A percentile compares a stretch with the other conserved stretches of the same genome.
Evolutionary conservation across 2,329 filamentous ascomycete genomes (phyloP).

Genomic region (Fusarium continuum): DNA sequence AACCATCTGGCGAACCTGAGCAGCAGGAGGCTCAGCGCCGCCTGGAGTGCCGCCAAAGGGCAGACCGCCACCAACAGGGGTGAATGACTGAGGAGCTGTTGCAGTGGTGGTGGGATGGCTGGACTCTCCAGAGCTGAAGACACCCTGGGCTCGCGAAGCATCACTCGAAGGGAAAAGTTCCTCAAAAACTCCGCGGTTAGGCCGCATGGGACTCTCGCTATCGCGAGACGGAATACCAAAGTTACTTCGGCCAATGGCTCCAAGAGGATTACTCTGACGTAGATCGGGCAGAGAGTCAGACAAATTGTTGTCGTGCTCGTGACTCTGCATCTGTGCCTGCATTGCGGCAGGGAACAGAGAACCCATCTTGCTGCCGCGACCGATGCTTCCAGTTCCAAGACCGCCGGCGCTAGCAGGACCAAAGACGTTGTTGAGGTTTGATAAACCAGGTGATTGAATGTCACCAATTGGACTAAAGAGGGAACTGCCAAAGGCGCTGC

Average conservation of each 20-base stretch:
- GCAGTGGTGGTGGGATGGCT: constrained; percentile 48
- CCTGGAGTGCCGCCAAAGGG: constrained; percentile 51
- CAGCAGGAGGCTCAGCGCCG: constrained; percentile 62
- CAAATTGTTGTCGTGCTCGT: constrained; percentile 71
- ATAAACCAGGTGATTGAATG: constrained; percentile 77
- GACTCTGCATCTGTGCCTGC: constrained; percentile 87
- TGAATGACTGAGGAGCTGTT: constrained; percentile 49
- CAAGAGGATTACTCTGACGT: constrained; percentile 69
- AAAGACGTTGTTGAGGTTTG: constrained; percentile 75
- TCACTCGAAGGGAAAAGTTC: constrained; percentile 59
- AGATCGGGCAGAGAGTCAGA: constrained; percentile 67
- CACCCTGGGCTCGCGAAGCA: constrained; percentile 45
- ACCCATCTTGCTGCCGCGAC: constrained; percentile 82
- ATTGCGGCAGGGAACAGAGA: constrained; percentile 88
- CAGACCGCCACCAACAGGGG: constrained; percentile 48
- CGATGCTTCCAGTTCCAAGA: constrained; percentile 70
- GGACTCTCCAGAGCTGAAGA: constrained; percentile 52
- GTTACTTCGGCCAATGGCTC: constrained; percentile 71
- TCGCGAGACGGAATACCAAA: constrained; percentile 65
- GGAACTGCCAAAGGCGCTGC: constrained; percentile 76
- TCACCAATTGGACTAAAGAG: constrained; percentile 82
- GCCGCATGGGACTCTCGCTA: constrained; percentile 66
- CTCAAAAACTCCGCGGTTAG: constrained; percentile 64
- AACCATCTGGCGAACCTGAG: constrained; percentile 89
- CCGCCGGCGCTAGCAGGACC: constrained; percentile 66